Conservation (phyloP, 192 early-diverging fungal genomes). For the Entomortierella parvispora region DNA sequence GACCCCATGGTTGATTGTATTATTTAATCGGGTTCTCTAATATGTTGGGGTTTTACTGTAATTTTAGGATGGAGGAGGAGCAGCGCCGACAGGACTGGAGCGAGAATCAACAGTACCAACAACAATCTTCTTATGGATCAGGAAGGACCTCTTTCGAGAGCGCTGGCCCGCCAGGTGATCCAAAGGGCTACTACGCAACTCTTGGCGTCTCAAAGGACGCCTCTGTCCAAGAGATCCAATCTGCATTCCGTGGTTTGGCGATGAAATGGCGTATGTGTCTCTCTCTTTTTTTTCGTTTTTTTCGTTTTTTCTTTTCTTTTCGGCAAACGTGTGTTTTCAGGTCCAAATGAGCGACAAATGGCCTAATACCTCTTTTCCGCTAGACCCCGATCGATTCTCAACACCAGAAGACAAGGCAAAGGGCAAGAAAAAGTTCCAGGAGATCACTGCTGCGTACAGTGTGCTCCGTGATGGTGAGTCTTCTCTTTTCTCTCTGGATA, state of each 20-base stretch:
- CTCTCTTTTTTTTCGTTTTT: neutral
- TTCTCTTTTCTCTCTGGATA: too few species aligned
- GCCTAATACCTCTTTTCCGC: neutral
- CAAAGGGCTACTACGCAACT: conserved; percentile 55
- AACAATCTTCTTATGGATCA: conserved; percentile 18
- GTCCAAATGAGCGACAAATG: too few species aligned
- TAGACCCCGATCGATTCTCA: conserved; percentile 59
- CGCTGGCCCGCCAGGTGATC: conserved; percentile 37
- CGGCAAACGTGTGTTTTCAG: too few species aligned
- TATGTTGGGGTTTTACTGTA: too few species aligned
- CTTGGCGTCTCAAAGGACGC: conserved; percentile 50
- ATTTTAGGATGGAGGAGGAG: conserved; percentile 47
- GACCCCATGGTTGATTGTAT: neutral
- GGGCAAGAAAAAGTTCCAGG: conserved; percentile 63
- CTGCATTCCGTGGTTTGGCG: conserved; percentile 59
- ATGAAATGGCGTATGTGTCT: conserved; percentile 49
- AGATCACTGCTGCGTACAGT: conserved; percentile 60
- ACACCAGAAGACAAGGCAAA: conserved; percentile 56
- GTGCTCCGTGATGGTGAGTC: conserved; percentile 61
- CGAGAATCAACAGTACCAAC: conserved; percentile 45
- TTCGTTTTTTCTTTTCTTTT: neutral
- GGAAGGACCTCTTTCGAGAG: neutral
- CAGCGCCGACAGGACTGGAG: conserved; percentile 47
- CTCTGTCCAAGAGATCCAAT: conserved; percentile 58
- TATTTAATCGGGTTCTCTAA: neutral